Evolutionary conservation across 176 grass and related monocot species (phyloP).

Genomic region (Carex parvula): DNA sequence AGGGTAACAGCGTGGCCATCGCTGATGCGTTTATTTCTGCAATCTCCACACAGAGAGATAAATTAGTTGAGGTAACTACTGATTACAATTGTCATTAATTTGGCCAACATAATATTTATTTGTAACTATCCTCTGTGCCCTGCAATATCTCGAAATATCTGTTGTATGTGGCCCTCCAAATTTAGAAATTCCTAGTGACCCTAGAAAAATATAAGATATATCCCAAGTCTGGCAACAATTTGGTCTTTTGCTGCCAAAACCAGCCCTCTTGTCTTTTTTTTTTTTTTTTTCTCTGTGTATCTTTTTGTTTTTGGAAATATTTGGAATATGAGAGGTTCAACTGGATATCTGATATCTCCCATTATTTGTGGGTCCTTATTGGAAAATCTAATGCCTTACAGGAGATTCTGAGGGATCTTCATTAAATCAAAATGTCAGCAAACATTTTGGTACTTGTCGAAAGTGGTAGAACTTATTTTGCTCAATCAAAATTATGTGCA

Average conservation of each 20-base stretch:
- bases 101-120: neutral
- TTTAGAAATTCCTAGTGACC: neutral
- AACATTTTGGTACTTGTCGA: neutral
- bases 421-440: neutral
- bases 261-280: neutral
- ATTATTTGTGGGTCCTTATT: neutral
- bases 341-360: neutral
- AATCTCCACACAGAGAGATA: slow-evolving; percentile 36
- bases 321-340: neutral
- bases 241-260: neutral
- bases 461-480: neutral
- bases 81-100: slow-evolving; percentile 16
- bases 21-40: slow-evolving; percentile 39
- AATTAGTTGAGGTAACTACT: slow-evolving; percentile 35
- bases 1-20: slow-evolving; percentile 46
- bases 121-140: neutral
- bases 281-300: neutral
- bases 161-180: neutral
- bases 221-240: neutral
- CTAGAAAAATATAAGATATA: slow-evolving; percentile 1
- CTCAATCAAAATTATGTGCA: neutral
- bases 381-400: neutral
- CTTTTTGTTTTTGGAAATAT: neutral
- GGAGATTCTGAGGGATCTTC: neutral
- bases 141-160: neutral